Evolutionary conservation across 2,329 filamentous ascomycete species (phyloP), one percentile per base, ranked within the genome.

Genomic region (Colletotrichum lini): DNA sequence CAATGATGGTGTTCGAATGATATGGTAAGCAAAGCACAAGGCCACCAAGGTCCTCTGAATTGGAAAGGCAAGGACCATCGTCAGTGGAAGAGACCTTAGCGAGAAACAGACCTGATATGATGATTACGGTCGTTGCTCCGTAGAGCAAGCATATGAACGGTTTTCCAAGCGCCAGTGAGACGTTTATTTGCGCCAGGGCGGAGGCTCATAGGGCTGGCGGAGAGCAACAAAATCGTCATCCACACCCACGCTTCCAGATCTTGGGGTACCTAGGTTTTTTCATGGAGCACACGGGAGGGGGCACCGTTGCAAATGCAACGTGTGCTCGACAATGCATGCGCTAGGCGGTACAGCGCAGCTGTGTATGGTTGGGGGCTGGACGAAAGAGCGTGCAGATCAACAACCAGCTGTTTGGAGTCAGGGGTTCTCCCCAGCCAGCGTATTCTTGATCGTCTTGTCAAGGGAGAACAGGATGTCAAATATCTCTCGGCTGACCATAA

Each of bases 171-270:
- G 44, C 58, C 66, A 65, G 60, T 68, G 44, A 68, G 45, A 68
- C 45, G 52, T 65, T 62, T 45, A 65, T 35, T 56, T 40, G 30
- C 35, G 18, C 12, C 58, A 21, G 49, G 54, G 52, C 44, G 35
- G 56, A 64, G 66, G 59, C 52, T 65, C 60, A 44, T 68, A 68
- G 66, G 66, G 66, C 66, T 68, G 60, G 38, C 44, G 30, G 8
- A 56, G n/a, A 35, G 30, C 52, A 40, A 21, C 18, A 35, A 30
- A 56, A n/a, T 18, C 21, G 4, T 56, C 30, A 30, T n/a, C 18
- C 30, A 40, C 30, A 56, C 30, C 18, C 26, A 12, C 26, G 3
- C 8, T 54, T 18, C 6, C 30, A 2, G n/a, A 21, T 30, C 30
- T n/a, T 18, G 52, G 8, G 16, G 26, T 54, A 53, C 3, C 21